Evolutionary conservation across 768 basidiomycete genomes (phyloP).

Genomic region (Russula ochroleuca): DNA sequence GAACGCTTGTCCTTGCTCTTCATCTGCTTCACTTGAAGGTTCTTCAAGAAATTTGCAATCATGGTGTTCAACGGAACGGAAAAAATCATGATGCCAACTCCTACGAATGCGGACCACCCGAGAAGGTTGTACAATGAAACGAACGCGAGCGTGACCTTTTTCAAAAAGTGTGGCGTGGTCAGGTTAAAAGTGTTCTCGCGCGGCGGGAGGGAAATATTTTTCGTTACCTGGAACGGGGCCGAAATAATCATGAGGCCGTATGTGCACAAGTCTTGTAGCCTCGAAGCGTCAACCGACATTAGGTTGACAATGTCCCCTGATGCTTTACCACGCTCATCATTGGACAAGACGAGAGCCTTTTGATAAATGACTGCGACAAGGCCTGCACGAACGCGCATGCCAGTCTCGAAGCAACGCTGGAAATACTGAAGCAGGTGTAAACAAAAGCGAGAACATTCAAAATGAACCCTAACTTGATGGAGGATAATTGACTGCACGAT

Average conservation of each 20-base stretch:
- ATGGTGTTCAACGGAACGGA: conserved; percentile 71
- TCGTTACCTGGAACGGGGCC: conserved; percentile 72
- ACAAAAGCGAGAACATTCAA: not conserved
- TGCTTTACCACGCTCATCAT: conserved; percentile 74
- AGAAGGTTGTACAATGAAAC: conserved; percentile 84
- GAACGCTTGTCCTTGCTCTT: conserved; percentile 85
- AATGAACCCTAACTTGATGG: conserved; percentile 55
- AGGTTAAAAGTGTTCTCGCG: not conserved
- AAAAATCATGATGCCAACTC: conserved; percentile 83
- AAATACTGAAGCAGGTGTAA: conserved; percentile 57
- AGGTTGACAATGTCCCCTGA: conserved; percentile 93
- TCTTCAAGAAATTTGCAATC: conserved; percentile 66
- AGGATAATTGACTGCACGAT: conserved; percentile 74
- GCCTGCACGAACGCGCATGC: conserved; percentile 92
- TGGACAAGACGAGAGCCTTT: conserved; percentile 82
- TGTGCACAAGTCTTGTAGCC: conserved; percentile 75
- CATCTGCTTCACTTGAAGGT: conserved; percentile 87
- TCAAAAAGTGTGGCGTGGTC: not conserved
- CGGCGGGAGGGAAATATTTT: not conserved
- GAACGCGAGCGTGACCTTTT: conserved; percentile 80
- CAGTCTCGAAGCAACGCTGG: conserved; percentile 75
- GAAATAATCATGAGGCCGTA: conserved; percentile 82
- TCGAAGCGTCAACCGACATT: conserved; percentile 81
- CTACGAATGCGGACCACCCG: conserved; percentile 88
- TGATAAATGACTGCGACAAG: conserved; percentile 81